These are phyloP conservation scores for Botrytis tulipae DNA, from an alignment of 2,329 filamentous ascomycete species.

Conservation along the genomic window DNA sequence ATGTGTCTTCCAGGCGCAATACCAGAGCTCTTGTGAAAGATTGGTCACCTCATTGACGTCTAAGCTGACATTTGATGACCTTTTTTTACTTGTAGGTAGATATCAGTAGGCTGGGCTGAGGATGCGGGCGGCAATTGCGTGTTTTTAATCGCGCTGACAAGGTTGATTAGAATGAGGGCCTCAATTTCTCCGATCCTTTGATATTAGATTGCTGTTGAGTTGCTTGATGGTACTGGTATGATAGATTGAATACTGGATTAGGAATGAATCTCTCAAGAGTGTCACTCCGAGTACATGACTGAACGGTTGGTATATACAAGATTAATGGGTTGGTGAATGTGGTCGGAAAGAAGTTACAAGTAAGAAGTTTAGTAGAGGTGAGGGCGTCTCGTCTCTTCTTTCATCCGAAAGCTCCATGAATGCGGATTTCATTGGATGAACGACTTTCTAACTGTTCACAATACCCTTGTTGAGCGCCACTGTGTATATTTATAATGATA, in stretches of 20 bases:
- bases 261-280: not conserved
- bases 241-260: not conserved
- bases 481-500: slow-evolving; percentile 15
- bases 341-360: not conserved
- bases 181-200: not conserved
- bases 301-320: not conserved
- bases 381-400: slow-evolving; percentile 11
- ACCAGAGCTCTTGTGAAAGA: slow-evolving; percentile 13
- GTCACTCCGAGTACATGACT: not conserved
- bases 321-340: not conserved
- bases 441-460: not conserved
- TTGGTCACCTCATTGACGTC: slow-evolving; percentile 19
- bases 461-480: slow-evolving; percentile 15
- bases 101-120: slow-evolving; percentile 2
- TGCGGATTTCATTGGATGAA: slow-evolving; percentile 16
- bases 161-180: not conserved
- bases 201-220: not conserved
- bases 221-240: not conserved
- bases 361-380: not conserved
- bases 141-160: slow-evolving; percentile 14
- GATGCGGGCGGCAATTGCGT: slow-evolving; percentile 15
- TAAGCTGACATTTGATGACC: slow-evolving; percentile 13
- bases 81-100: not conserved
- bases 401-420: slow-evolving; percentile 9
- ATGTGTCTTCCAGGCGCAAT: not conserved